Evolutionary conservation across 2,329 filamentous ascomycete genomes (phyloP).

Genomic region (Stagonosporopsis vannaccii): DNA sequence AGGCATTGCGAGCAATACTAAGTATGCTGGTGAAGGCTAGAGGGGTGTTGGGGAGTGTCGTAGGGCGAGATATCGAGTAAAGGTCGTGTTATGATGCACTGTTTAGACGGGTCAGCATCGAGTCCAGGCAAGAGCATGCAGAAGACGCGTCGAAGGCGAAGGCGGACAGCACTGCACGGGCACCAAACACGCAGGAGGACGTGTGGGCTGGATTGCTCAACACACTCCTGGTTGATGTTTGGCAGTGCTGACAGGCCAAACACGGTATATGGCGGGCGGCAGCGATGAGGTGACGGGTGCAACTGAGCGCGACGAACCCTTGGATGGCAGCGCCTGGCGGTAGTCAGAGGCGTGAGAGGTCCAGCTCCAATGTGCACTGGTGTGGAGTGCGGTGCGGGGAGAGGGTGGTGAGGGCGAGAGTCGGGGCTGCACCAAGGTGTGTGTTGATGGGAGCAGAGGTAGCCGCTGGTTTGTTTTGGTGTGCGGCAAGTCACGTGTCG

Average conservation of each 20-base stretch:
- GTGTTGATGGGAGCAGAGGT: constrained; percentile 44
- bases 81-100: constrained; percentile 50
- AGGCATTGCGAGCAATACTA: constrained; percentile 61
- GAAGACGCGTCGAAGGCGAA: constrained; percentile 25
- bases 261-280: constrained; percentile 41
- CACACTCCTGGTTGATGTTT: constrained; percentile 35
- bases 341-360: constrained; percentile 39
- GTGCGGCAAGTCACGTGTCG: constrained; percentile 25
- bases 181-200: constrained; percentile 26
- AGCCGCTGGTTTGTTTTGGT: constrained; percentile 48
- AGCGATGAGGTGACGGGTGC: constrained; percentile 44
- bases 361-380: constrained; percentile 44
- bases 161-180: constrained; percentile 36
- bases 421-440: constrained; percentile 44
- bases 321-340: constrained; percentile 34
- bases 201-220: constrained; percentile 29
- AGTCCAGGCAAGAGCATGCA: constrained; percentile 22
- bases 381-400: constrained; percentile 24
- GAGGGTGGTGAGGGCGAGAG: constrained; percentile 27
- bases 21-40: constrained; percentile 46
- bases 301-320: constrained; percentile 38
- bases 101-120: constrained; percentile 37
- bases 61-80: constrained; percentile 35
- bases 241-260: constrained; percentile 39
- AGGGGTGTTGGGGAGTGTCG: constrained; percentile 34